Base-by-base conservation (phyloP, 345 rosid genomes). In the Linum usitatissimum region DNA sequence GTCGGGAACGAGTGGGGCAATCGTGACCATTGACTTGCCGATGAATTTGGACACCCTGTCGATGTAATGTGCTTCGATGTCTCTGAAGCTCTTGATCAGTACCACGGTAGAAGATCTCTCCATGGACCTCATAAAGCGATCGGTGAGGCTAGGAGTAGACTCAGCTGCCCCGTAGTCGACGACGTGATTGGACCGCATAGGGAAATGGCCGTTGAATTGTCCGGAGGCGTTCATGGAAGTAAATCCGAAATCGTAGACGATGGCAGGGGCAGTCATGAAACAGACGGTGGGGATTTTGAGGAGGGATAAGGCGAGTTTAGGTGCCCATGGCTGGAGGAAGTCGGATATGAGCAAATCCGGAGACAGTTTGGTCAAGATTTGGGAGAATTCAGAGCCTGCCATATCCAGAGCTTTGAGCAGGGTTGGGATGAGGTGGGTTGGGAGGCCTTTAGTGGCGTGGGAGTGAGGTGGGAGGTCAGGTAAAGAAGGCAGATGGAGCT, bases 371-470 rank as follows among this genome's bases (percentile, higher is more conserved):
- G 59, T 28, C 45, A 75, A 18, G 15, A 77, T 68, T 1, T 34
- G 8, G 18, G 64, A 40, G 55, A 82, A 77, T 39, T 18, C 15
- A 0, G 64, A 66, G 18, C 67, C 39, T 0, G 81, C 45, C 71
- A 59, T 12, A 62, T 77, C 78, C 15, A 77, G 59, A 36, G 81
- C 78, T 18, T 13, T 20, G 28, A 61, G 67, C 13, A 81, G 79
- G 30, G 72, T 62, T 12, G 61, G 19, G 66, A 71, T 68, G 58
- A 81, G 78, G 51, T 72, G 75, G 7, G 60, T 70, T 0, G 78
- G 77, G 18, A 77, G 62, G 42, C 73, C 78, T 21, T 75, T 79
- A 57, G 84, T 73, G 14, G 84, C 75, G 77, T 82, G 76, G 45
- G 54, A 30, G 7, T 73, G 77, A 19, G 80, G 80, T 62, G 86